Percentiles rank a stretch among this genome's conserved stretches.
These are phyloP conservation scores for Penicillium argentinense DNA, from an alignment of 495 filamentous ascomycete genomes.

Conservation along the genomic window DNA sequence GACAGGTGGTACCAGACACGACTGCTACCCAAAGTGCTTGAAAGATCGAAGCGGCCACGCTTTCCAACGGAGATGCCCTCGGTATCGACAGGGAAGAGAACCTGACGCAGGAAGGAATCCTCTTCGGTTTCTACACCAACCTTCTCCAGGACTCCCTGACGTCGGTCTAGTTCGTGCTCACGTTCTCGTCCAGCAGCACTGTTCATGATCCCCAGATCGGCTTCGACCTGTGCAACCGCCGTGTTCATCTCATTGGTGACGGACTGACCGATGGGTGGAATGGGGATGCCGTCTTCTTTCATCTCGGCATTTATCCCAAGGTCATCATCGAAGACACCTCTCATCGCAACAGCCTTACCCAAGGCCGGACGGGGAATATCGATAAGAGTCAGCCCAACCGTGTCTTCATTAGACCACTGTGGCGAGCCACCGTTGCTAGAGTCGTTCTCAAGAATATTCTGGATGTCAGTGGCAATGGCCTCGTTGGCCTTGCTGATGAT, in stretches of 20 bases:
- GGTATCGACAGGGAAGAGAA: constrained; percentile 78
- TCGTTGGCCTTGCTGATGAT: constrained; percentile 85
- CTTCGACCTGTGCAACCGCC: constrained; percentile 73
- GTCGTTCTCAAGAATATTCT: constrained; percentile 61
- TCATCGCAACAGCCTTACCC: constrained; percentile 81
- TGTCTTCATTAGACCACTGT: constrained; percentile 70
- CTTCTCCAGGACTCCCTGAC: constrained; percentile 82
- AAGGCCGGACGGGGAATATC: constrained; percentile 80
- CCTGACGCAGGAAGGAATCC: constrained; percentile 76
- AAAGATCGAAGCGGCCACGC: constrained; percentile 72
- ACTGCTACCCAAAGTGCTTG: constrained; percentile 68
- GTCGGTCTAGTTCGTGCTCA: constrained; percentile 75
- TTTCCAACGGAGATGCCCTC: constrained; percentile 73
- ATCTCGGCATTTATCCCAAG: constrained; percentile 96
- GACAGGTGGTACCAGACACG: constrained; percentile 95
- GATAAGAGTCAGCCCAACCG: constrained; percentile 82
- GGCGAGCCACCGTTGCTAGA: constrained; percentile 50
- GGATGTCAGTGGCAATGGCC: constrained; percentile 76
- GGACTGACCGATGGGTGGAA: constrained; percentile 67
- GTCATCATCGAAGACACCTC: constrained; percentile 86
- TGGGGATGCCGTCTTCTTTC: constrained; percentile 86
- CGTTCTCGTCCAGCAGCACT: constrained; percentile 66
- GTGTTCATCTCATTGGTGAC: constrained; percentile 81
- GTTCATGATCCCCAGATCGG: constrained; percentile 75
- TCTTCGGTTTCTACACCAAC: constrained; percentile 76